Conservation (phyloP, 129 eudicot genomes). For the Ambrosia trifida region DNA sequence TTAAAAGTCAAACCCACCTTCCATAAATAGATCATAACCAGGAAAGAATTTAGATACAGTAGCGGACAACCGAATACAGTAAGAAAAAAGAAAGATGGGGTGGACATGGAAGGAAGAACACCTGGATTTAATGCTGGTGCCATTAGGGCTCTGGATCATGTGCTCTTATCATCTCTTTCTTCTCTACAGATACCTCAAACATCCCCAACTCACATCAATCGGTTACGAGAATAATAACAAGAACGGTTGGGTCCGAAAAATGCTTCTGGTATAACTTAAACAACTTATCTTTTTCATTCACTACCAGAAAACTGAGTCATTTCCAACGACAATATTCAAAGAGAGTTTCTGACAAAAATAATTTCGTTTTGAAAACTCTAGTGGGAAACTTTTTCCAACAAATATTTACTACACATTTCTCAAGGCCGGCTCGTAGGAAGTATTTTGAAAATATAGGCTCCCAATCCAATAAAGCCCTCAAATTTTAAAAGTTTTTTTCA, state of each 20-base stretch:
- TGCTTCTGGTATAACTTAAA: constrained; percentile 43
- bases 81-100: constrained; percentile 31
- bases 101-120: constrained; percentile 61
- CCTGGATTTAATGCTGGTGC: constrained; percentile 69
- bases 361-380: no score
- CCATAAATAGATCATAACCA: constrained; percentile 3
- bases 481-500: no score
- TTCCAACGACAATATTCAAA: no score
- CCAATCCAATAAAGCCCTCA: no score
- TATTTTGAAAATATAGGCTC: no score
- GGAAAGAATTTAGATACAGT: background rate
- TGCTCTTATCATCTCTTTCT: constrained; percentile 66
- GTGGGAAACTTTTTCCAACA: no score
- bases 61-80: background rate
- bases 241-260: constrained; percentile 67
- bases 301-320: no score
- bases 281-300: background rate
- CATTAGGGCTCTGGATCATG: constrained; percentile 60
- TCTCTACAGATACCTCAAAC: constrained; percentile 53
- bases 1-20: constrained; percentile 26
- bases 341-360: background rate
- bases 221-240: constrained; percentile 70
- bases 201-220: constrained; percentile 46
- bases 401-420: no score
- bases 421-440: no score